Conservation (phyloP, 495 filamentous ascomycete genomes). For the Jackrogersella multiformis region DNA sequence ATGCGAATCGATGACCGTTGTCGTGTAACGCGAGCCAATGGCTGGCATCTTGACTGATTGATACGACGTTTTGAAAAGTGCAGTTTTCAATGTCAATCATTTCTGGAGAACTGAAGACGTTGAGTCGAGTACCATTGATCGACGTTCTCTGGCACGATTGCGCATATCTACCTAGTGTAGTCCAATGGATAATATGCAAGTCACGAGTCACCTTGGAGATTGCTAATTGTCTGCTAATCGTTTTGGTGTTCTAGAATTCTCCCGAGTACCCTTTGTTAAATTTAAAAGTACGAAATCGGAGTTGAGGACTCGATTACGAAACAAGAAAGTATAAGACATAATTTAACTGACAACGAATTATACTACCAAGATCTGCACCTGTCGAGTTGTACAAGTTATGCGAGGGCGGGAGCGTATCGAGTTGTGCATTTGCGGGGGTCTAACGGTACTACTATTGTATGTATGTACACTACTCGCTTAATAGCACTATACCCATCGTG, state of each 20-base stretch:
- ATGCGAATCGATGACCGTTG: conserved; percentile 25
- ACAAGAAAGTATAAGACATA: too few species aligned
- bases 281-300: too few species aligned
- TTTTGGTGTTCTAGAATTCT: background rate
- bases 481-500: conserved; percentile 4
- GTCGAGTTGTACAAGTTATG: conserved; percentile 17
- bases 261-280: too few species aligned
- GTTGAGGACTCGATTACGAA: too few species aligned
- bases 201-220: background rate
- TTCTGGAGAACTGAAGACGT: background rate
- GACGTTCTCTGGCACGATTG: background rate
- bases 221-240: too few species aligned
- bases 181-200: too few species aligned
- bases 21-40: conserved; percentile 36
- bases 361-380: background rate
- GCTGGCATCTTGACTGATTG: conserved; percentile 21
- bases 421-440: conserved; percentile 36
- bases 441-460: background rate
- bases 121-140: too few species aligned
- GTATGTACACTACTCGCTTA: background rate
- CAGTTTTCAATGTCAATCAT: conserved; percentile 17
- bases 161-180: background rate
- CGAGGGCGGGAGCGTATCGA: conserved; percentile 11
- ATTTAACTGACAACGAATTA: background rate
- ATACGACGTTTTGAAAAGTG: conserved; percentile 15